Base-by-base conservation (phyloP, 495 filamentous ascomycete species). In the Aspergillus ostianus region DNA sequence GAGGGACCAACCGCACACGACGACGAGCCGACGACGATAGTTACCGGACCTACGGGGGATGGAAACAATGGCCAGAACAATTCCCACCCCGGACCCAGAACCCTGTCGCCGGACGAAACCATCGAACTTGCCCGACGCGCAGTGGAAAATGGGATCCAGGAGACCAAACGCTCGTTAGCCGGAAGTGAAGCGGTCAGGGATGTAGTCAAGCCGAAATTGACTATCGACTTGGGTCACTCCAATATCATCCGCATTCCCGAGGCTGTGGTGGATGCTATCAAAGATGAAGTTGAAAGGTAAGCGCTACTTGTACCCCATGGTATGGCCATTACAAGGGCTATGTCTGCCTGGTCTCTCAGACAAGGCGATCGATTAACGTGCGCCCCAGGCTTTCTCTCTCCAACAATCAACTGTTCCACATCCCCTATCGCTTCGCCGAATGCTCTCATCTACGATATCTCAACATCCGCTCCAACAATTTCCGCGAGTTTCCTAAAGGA, bases 361-460 rank as follows among this genome's bases (percentile, higher is more conserved):
- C 36, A n/a, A 49, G 15, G 17, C 20, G 49, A 41, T n/a, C 21
- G 32, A 21, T 61, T 67, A 45, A 67, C 71, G 15, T 65, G 32
- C 26, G 32, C 26, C 57, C 20, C 68, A 97, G 92, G 65, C 83
- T 97, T 51, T 93, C 92, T 19, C 77, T 97, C 51, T 92, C 92
- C 17, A 91, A 97, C 74, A 98, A 98, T 70, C 86, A 87, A 53
- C 75, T 97, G 19, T 82, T 87, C 36, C 84, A 87, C 36, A 87
- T 98, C 54, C 91, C 93, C 0, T 77, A 84, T 32, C 85, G 89
- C 32, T 91, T 98, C 63, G 82, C 88, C n/a, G 87, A 91, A 65
- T 96, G 94, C 73, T 88, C 83, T 32, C 89, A 90, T 56, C 81
- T 98, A 50, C 90, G 90, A 46, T 98, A 98, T 68, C 85, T 98